A percentile compares a stretch with the other conserved stretches of the same genome.
Conservation (phyloP, 1,139 yeast genomes). For the Geotrichum citri-aurantii region DNA sequence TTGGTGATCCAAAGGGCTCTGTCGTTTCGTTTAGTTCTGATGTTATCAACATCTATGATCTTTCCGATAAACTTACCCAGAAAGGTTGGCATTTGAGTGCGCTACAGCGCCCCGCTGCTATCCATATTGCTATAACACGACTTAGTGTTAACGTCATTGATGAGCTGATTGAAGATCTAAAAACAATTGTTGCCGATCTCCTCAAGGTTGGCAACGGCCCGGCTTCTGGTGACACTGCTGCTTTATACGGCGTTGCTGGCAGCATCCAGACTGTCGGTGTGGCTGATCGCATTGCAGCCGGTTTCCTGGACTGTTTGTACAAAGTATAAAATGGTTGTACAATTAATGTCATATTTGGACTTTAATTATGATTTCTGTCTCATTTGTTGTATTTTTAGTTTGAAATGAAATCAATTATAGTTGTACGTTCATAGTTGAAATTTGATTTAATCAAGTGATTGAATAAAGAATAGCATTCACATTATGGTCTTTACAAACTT, state of each 20-base stretch:
- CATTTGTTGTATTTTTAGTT: background rate
- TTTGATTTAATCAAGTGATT: too few relatives aligned
- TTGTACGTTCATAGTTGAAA: too few relatives aligned
- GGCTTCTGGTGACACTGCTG: slow-evolving; percentile 56
- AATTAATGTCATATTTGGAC: background rate
- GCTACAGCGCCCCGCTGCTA: slow-evolving; percentile 82
- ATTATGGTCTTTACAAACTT: too few relatives aligned
- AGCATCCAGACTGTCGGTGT: slow-evolving; percentile 77
- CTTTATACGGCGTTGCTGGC: slow-evolving; percentile 87
- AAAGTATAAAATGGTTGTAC: slow-evolving; percentile 34
- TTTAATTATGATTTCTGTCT: background rate
- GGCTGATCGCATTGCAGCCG: slow-evolving; percentile 73
- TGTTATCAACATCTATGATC: slow-evolving; percentile 58
- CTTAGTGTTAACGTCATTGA: slow-evolving; percentile 60
- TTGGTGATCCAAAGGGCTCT: slow-evolving; percentile 82
- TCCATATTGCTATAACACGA: slow-evolving; percentile 82
- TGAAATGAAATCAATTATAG: background rate
- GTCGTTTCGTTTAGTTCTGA: slow-evolving; percentile 71
- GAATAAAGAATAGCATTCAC: too few relatives aligned
- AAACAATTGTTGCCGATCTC: slow-evolving; percentile 44
- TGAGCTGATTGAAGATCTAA: slow-evolving; percentile 54
- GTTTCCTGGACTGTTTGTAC: slow-evolving; percentile 74
- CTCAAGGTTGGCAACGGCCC: slow-evolving; percentile 28
- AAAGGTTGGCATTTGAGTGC: slow-evolving; percentile 90
- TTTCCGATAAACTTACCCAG: slow-evolving; percentile 61